These are phyloP conservation scores for Saccharomycopsis schoenii DNA, from an alignment of 805 yeast species.

Conservation along the genomic window DNA sequence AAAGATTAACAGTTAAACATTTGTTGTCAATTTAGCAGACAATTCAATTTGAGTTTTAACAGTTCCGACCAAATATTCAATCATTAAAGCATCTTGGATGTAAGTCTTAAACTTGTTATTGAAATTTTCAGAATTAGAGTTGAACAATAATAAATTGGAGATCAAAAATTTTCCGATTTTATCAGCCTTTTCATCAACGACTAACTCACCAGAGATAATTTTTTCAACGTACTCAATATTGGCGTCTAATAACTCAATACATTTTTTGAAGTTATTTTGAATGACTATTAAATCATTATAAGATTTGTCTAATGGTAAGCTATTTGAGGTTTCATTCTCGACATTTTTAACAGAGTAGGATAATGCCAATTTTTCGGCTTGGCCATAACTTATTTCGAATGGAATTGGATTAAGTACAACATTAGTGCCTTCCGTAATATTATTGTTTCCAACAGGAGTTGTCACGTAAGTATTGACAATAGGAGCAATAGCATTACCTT, in stretches of 20 bases:
- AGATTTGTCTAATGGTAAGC: slow-evolving; percentile 24
- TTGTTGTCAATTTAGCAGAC: slow-evolving; percentile 61
- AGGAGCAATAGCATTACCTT: slow-evolving; percentile 42
- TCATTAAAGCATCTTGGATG: slow-evolving; percentile 70
- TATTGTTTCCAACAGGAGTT: slow-evolving; percentile 37
- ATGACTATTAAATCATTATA: slow-evolving; percentile 39
- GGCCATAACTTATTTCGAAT: slow-evolving; percentile 45
- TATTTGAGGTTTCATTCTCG: slow-evolving; percentile 21
- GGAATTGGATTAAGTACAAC: slow-evolving; percentile 65
- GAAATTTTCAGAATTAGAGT: slow-evolving; percentile 38
- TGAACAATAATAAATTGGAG: slow-evolving; percentile 42
- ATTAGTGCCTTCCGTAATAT: slow-evolving; percentile 25
- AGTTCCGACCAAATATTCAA: slow-evolving; percentile 74
- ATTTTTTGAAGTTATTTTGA: slow-evolving; percentile 34
- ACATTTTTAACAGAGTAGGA: slow-evolving; percentile 35
- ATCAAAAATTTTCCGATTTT: slow-evolving; percentile 60
- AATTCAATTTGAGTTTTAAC: slow-evolving; percentile 77
- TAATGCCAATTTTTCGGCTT: slow-evolving; percentile 52
- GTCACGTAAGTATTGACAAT: slow-evolving; percentile 62
- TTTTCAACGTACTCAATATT: slow-evolving; percentile 39
- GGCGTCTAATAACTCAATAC: slow-evolving; percentile 39
- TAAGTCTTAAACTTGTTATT: slow-evolving; percentile 57
- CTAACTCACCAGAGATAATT: slow-evolving; percentile 33
- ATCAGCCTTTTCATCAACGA: slow-evolving; percentile 44
- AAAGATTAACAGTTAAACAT: neutral